A percentile compares a stretch with the other conserved stretches of the same genome.
phyloP scores from a whole-genome alignment of 2,329 filamentous ascomycete genomes.

The Aspergillus unguis region DNA sequence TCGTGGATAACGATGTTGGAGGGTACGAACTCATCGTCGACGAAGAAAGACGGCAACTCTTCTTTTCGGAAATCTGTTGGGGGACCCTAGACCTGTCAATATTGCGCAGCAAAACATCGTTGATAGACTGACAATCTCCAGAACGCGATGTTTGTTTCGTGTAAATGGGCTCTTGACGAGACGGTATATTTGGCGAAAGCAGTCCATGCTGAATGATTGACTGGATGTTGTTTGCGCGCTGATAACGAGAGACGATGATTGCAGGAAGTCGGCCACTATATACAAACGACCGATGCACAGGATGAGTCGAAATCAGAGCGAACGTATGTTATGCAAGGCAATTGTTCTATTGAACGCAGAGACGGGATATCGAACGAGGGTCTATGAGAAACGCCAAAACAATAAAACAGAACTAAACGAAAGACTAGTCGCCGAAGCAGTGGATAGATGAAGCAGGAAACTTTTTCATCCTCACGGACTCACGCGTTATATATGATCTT shows the following conservation, averaged over 20 bases:
- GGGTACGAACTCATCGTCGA: slow-evolving; percentile 37
- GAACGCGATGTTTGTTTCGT: slow-evolving; percentile 25
- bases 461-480: slow-evolving; percentile 1
- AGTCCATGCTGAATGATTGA: slow-evolving; percentile 28
- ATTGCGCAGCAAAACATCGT: neutral
- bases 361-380: slow-evolving; percentile 14
- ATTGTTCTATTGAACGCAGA: slow-evolving; percentile 5
- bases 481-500: slow-evolving; percentile 15
- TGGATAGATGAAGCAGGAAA: slow-evolving; percentile 13
- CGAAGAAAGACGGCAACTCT: slow-evolving; percentile 38
- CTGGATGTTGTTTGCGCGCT: neutral
- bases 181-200: slow-evolving; percentile 35
- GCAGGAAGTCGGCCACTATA: slow-evolving; percentile 11
- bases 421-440: slow-evolving; percentile 20
- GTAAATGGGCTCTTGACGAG: slow-evolving; percentile 34
- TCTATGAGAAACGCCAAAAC: slow-evolving; percentile 12
- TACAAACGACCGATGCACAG: slow-evolving; percentile 14
- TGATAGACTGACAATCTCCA: slow-evolving; percentile 34
- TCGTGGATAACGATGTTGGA: slow-evolving; percentile 10
- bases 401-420: slow-evolving; percentile 16
- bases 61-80: slow-evolving; percentile 45
- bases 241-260: neutral
- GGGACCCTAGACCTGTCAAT: slow-evolving; percentile 29
- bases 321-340: slow-evolving; percentile 8
- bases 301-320: slow-evolving; percentile 5